Conservation (phyloP, 2,329 filamentous ascomycete genomes). For the Lithohypha guttulata region DNA sequence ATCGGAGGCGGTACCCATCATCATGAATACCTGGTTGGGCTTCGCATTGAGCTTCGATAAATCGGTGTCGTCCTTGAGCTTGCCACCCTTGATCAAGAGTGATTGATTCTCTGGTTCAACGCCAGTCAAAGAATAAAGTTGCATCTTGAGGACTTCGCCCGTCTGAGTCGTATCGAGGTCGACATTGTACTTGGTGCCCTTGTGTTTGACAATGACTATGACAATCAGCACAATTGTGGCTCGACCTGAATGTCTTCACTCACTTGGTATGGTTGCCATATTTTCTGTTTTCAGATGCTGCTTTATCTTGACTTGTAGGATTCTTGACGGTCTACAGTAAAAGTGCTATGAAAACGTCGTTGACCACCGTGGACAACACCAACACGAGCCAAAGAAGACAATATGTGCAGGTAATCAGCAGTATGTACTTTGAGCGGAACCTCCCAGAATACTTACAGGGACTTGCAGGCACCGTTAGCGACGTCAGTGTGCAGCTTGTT, state of each 20-base stretch:
- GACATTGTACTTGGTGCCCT: conserved; percentile 89
- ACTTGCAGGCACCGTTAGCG: no score
- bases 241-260: conserved; percentile 16
- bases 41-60: conserved; percentile 78
- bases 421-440: no score
- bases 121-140: conserved; percentile 87
- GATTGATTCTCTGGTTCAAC: conserved; percentile 96
- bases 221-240: conserved; percentile 20
- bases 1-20: conserved; percentile 78
- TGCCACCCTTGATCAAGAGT: conserved; percentile 84
- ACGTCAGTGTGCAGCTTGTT: no score
- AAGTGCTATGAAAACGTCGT: no score
- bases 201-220: conserved; percentile 82
- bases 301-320: no score
- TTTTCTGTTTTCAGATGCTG: conserved; percentile 18
- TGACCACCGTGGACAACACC: no score
- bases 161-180: conserved; percentile 75
- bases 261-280: conserved; percentile 49
- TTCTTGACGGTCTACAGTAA: no score
- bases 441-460: no score
- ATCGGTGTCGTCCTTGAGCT: conserved; percentile 89
- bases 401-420: no score
- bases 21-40: conserved; percentile 78
- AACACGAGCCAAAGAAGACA: no score
- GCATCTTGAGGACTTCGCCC: conserved; percentile 90